Evolutionary conservation across 345 rosid species (phyloP), one percentile per base, ranked within the genome.

Genomic region (Citrus cavaleriei): DNA sequence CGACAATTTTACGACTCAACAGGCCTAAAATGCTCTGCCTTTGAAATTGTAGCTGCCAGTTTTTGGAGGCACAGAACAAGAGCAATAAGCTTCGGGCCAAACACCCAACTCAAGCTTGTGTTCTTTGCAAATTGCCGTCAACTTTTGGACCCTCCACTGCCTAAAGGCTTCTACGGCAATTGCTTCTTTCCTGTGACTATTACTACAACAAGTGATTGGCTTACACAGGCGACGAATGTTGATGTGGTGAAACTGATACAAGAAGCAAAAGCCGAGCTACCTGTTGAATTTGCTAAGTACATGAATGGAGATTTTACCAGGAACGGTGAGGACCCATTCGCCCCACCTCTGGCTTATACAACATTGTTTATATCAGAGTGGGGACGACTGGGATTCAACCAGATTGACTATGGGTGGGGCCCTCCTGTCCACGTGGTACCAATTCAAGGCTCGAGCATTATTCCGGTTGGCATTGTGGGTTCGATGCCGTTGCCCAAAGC

Each of bases 151-250:
- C 90, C 93, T 63, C 92, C 93, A 10, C 27, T 89, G 78, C 92
- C 91, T 2, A 30, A 58, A 12, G 95, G 97, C 4, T 91, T 93
- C 83, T 91, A 93, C 38, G 93, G 97, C 3, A 91, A 93, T 82
- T 90, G 91, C 63, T 89, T 91, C 87, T 93, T 87, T 74, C 93
- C 93, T 0, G 90, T 91, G 62, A 90, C 88, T 1, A 74, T 89
- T 60, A 72, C 86, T 34, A 81, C 85, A 61, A 75, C 86, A 8
- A 80, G 84, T 14, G 84, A 84, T 21, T 64, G 78, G 42, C 58
- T 88, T 9, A 57, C 69, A 73, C 69, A 80, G 30, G 82, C 82
- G 27, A 74, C 91, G 8, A 58, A 51, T 6, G 18, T 61, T 2
- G 90, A 86, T 14, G 93, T 84, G 81, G 85, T 90, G 54, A 83